Conservation (phyloP, 345 rosid species). For the Citrus hindsii region DNA sequence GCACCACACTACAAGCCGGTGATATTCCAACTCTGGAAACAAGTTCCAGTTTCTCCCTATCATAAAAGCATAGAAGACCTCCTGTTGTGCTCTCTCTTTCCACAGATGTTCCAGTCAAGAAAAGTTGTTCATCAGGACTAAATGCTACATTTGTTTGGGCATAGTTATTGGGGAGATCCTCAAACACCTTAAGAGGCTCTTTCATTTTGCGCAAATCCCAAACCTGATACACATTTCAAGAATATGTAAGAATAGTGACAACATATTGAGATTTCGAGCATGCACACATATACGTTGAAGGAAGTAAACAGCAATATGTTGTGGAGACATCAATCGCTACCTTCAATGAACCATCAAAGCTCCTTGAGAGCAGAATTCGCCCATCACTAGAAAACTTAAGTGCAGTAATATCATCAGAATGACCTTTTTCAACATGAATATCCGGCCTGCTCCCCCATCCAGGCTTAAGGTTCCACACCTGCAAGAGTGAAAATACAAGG, state of each 20-base stretch:
- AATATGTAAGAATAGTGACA: conserved; percentile 8
- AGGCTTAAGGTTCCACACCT: conserved; percentile 93
- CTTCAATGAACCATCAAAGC: conserved; percentile 88
- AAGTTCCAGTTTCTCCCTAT: conserved; percentile 79
- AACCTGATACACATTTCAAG: conserved; percentile 43
- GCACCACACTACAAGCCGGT: conserved; percentile 83
- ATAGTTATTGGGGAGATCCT: conserved; percentile 86
- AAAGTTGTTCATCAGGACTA: conserved; percentile 88
- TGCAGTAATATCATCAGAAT: conserved; percentile 85
- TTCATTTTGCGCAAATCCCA: conserved; percentile 95
- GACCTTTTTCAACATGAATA: conserved; percentile 68
- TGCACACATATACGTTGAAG: not conserved
- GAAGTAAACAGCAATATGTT: conserved; percentile 1
- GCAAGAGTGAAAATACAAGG: conserved; percentile 13
- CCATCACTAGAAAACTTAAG: conserved; percentile 93
- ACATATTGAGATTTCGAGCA: not conserved
- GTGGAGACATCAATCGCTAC: conserved; percentile 30
- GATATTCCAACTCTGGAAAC: conserved; percentile 89
- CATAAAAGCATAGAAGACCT: conserved; percentile 85
- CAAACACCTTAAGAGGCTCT: conserved; percentile 67
- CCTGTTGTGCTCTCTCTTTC: conserved; percentile 84
- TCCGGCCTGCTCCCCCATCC: conserved; percentile 99
- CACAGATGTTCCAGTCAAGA: conserved; percentile 90
- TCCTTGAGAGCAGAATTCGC: conserved; percentile 68
- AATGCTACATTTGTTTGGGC: conserved; percentile 90